Percentiles rank a stretch among this genome's conserved stretches.
These are phyloP conservation scores for Auricularia sp. DNA, from an alignment of 768 basidiomycete genomes.

Conservation along the genomic window DNA sequence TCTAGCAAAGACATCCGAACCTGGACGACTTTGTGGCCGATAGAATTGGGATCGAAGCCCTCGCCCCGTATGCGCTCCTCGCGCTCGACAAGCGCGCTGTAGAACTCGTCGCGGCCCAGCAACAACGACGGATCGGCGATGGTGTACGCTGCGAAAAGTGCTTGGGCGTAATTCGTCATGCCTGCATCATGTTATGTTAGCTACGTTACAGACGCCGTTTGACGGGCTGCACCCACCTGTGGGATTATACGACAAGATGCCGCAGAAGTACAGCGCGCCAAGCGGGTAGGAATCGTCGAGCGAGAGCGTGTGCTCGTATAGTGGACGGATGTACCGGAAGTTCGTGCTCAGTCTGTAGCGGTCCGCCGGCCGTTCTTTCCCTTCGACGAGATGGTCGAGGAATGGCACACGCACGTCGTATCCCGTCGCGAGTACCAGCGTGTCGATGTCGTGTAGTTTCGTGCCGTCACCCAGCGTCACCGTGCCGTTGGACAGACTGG, in stretches of 20 bases:
- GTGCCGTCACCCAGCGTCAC: slow-evolving; percentile 42
- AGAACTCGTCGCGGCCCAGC: slow-evolving; percentile 28
- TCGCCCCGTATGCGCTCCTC: slow-evolving; percentile 30
- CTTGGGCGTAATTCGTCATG: slow-evolving; percentile 28
- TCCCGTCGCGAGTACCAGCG: slow-evolving; percentile 44
- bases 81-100: slow-evolving; percentile 28
- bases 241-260: slow-evolving; percentile 33
- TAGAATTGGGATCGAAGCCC: slow-evolving; percentile 33
- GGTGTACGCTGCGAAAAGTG: slow-evolving; percentile 34
- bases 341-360: slow-evolving; percentile 32
- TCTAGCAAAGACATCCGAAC: no score
- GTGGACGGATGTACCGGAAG: slow-evolving; percentile 44
- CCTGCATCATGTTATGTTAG: background rate
- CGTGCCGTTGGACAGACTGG: slow-evolving; percentile 12
- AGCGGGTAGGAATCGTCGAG: slow-evolving; percentile 36
- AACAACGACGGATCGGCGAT: slow-evolving; percentile 35
- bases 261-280: slow-evolving; percentile 45
- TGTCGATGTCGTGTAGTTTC: slow-evolving; percentile 28
- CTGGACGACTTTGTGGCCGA: no score
- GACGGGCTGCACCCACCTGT: background rate
- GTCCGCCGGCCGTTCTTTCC: background rate
- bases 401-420: slow-evolving; percentile 46
- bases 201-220: no score
- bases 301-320: slow-evolving; percentile 44
- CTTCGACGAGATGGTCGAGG: slow-evolving; percentile 15